A percentile compares a stretch with the other conserved stretches of the same genome.
Evolutionary conservation across 148 eudicot species (phyloP).

Genomic region (Spergularia bocconei): DNA sequence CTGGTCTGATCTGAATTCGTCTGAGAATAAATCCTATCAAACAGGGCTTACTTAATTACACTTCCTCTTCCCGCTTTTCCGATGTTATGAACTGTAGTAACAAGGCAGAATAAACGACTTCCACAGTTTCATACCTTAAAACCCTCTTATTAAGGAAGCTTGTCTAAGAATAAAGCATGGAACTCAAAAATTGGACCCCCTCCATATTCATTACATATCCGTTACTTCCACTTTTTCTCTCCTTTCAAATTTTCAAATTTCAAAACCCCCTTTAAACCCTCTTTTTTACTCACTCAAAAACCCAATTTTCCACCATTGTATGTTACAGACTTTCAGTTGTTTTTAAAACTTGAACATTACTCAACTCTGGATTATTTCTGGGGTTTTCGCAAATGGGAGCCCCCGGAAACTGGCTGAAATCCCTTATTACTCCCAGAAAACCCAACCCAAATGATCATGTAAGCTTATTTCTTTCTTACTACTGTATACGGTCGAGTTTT

Average conservation of each 20-base stretch:
- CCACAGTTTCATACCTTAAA: not conserved
- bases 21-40: no score
- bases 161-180: constrained; percentile 11
- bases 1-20: no score
- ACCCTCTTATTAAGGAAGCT: constrained; percentile 20
- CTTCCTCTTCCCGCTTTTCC: no score
- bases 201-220: constrained; percentile 17
- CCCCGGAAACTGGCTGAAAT: constrained; percentile 77
- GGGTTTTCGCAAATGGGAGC: constrained; percentile 55
- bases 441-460: constrained; percentile 44
- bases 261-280: not conserved
- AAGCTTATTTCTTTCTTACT: constrained; percentile 23
- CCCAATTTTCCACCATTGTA: not conserved
- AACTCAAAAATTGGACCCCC: not conserved
- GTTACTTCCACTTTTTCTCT: constrained; percentile 14
- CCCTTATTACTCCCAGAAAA: constrained; percentile 55
- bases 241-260: constrained; percentile 27
- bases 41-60: no score
- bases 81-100: not conserved
- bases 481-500: not conserved
- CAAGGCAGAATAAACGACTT: not conserved
- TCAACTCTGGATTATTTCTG: no score
- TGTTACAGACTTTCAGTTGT: not conserved
- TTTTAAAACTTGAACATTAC: no score
- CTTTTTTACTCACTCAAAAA: not conserved